A percentile compares a stretch with the other conserved stretches of the same genome.
phyloP scores from a whole-genome alignment of 805 yeast genomes.

The Wickerhamomyces bovis region DNA sequence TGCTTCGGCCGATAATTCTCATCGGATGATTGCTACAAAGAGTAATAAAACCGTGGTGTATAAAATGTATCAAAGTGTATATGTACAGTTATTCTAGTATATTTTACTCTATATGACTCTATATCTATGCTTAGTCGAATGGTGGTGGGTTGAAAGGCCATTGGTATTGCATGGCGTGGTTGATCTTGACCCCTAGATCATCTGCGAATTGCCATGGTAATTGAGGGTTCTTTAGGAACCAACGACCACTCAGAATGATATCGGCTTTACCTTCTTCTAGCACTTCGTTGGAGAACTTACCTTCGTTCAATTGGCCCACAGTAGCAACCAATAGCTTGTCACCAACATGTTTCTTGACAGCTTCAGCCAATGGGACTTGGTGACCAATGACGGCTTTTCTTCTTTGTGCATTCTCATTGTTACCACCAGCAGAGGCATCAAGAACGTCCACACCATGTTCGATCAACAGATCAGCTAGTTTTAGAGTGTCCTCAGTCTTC shows the following conservation, averaged over 20 bases:
- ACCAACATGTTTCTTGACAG: constrained; percentile 39
- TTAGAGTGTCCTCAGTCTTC: constrained; percentile 18
- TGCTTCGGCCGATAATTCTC: background rate
- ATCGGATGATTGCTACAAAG: background rate
- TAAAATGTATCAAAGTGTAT: background rate
- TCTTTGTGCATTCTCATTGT: constrained; percentile 27
- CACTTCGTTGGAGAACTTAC: constrained; percentile 32
- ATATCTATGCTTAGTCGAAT: background rate
- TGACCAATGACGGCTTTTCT: constrained; percentile 21
- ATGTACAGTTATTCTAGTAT: too few species aligned
- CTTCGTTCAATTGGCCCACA: constrained; percentile 39
- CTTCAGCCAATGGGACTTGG: constrained; percentile 35
- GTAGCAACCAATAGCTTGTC: constrained; percentile 36
- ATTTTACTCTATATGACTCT: background rate
- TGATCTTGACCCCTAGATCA: constrained; percentile 36
- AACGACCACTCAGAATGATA: constrained; percentile 39
- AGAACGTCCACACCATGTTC: constrained; percentile 44
- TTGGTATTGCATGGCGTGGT: constrained; percentile 30
- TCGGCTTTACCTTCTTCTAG: constrained; percentile 42
- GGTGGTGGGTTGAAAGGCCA: constrained; percentile 26
- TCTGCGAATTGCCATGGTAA: constrained; percentile 46
- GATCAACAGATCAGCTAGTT: constrained; percentile 33
- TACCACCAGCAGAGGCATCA: constrained; percentile 53
- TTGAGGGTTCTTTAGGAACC: constrained; percentile 44
- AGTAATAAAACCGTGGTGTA: background rate